These are phyloP conservation scores for Aphanoascus verrucosus DNA, from an alignment of 2,329 filamentous ascomycete genomes.

Conservation along the genomic window DNA sequence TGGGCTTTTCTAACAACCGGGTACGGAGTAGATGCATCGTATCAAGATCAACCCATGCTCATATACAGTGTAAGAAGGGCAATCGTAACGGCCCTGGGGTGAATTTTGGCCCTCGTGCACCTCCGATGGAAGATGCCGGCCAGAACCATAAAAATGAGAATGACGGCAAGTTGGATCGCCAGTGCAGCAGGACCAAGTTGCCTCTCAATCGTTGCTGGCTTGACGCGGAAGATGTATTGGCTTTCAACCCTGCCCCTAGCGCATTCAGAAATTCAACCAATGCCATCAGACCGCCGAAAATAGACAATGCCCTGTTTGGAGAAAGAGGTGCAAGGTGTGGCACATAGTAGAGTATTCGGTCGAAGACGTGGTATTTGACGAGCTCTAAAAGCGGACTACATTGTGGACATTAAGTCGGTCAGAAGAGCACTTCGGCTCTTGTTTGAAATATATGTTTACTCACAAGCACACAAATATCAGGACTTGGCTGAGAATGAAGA, in stretches of 20 bases:
- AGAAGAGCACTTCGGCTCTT: too few species aligned
- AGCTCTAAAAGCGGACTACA: slow-evolving; percentile 50
- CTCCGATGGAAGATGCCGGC: slow-evolving; percentile 26
- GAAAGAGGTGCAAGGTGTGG: slow-evolving; percentile 46
- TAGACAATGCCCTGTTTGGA: slow-evolving; percentile 27
- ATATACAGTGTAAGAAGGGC: slow-evolving; percentile 42
- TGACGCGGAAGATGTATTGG: slow-evolving; percentile 40
- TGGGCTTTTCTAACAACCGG: too few species aligned
- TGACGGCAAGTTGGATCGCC: slow-evolving; percentile 42
- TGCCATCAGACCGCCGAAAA: slow-evolving; percentile 39
- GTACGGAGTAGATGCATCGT: slow-evolving; percentile 49
- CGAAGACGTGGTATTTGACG: slow-evolving; percentile 52
- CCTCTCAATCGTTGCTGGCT: too few species aligned
- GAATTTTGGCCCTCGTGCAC: neutral
- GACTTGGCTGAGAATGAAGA: slow-evolving; percentile 38
- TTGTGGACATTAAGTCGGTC: too few species aligned
- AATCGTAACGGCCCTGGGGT: slow-evolving; percentile 21
- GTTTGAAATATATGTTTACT: too few species aligned
- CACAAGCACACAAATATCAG: slow-evolving; percentile 32
- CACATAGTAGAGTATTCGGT: slow-evolving; percentile 50
- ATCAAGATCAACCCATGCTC: slow-evolving; percentile 41
- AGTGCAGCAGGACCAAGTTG: slow-evolving; percentile 39
- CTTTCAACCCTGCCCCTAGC: slow-evolving; percentile 37
- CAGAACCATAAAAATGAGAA: slow-evolving; percentile 39
- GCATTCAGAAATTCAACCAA: slow-evolving; percentile 43